Evolutionary conservation across 768 basidiomycete species (phyloP).

Genomic region (Mycena chlorophos): DNA sequence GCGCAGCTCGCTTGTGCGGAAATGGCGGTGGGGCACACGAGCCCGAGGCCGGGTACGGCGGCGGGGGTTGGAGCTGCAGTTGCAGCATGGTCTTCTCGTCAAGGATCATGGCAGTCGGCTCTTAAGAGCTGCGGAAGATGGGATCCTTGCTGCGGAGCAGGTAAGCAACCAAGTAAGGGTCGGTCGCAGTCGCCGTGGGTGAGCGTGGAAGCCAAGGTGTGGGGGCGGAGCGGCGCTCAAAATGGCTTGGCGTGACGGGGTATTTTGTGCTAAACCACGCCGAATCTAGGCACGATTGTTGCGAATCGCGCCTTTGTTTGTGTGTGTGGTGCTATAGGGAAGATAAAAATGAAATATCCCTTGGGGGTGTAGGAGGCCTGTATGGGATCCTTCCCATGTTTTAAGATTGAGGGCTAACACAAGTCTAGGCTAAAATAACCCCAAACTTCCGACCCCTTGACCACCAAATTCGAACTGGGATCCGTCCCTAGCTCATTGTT

Average conservation of each 20-base stretch:
- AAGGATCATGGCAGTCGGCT: conserved; percentile 14
- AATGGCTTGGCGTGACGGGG: not conserved
- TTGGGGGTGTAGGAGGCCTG: too few species aligned
- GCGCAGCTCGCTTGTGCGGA: conserved; percentile 14
- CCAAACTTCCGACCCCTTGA: too few species aligned
- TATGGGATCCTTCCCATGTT: too few species aligned
- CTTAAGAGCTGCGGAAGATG: not conserved
- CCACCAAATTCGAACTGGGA: too few species aligned
- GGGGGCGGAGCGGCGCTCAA: not conserved
- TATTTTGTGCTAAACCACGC: too few species aligned
- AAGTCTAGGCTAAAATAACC: too few species aligned
- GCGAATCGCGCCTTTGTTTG: too few species aligned
- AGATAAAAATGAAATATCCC: too few species aligned
- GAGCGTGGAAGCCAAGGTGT: not conserved
- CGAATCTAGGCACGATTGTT: too few species aligned
- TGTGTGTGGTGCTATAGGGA: too few species aligned
- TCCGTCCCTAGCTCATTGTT: too few species aligned
- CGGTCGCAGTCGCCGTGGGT: not conserved
- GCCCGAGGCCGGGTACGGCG: conserved; percentile 10
- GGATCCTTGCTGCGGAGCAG: not conserved
- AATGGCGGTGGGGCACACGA: conserved; percentile 27
- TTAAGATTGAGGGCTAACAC: too few species aligned
- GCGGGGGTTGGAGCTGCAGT: conserved; percentile 6
- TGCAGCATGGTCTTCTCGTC: conserved; percentile 21
- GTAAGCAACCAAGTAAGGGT: not conserved